Percentiles rank a stretch among this genome's conserved stretches.
Conservation (phyloP, 2,329 filamentous ascomycete species). For the Graphium sp. region DNA sequence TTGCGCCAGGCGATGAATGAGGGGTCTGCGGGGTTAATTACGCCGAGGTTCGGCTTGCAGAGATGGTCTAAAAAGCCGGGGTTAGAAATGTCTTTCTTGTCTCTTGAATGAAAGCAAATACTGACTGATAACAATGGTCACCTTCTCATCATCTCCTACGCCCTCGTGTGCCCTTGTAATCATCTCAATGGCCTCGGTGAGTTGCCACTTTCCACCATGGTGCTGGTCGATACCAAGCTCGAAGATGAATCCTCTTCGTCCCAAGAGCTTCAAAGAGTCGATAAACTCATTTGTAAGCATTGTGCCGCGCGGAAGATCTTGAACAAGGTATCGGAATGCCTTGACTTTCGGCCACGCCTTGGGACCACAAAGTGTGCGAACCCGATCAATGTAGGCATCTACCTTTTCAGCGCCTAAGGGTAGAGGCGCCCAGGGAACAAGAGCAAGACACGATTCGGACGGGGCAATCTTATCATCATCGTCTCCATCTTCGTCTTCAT, state of each 20-base stretch:
- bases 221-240: conserved; percentile 75
- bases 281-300: conserved; percentile 50
- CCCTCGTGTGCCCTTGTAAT: conserved; percentile 48
- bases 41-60: conserved; percentile 66
- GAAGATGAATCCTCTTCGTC: conserved; percentile 49
- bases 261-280: conserved; percentile 47
- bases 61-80: conserved; percentile 51
- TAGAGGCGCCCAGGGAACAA: conserved; percentile 78
- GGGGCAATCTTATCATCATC: too few species aligned
- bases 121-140: conserved; percentile 55
- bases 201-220: conserved; percentile 55
- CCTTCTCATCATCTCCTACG: conserved; percentile 39
- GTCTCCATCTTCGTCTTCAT: conserved; percentile 18
- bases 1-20: conserved; percentile 53
- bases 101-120: conserved; percentile 7
- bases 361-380: conserved; percentile 42
- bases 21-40: conserved; percentile 39
- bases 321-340: conserved; percentile 71
- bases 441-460: conserved; percentile 43
- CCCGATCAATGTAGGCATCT: conserved; percentile 45
- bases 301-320: conserved; percentile 53
- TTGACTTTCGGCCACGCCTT: conserved; percentile 48
- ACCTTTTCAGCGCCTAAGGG: conserved; percentile 44
- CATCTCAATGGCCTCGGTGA: conserved; percentile 55
- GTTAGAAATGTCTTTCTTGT: background rate